Evolutionary conservation across 176 grass and related monocot genomes (phyloP).

Genomic region (Avena insularis): DNA sequence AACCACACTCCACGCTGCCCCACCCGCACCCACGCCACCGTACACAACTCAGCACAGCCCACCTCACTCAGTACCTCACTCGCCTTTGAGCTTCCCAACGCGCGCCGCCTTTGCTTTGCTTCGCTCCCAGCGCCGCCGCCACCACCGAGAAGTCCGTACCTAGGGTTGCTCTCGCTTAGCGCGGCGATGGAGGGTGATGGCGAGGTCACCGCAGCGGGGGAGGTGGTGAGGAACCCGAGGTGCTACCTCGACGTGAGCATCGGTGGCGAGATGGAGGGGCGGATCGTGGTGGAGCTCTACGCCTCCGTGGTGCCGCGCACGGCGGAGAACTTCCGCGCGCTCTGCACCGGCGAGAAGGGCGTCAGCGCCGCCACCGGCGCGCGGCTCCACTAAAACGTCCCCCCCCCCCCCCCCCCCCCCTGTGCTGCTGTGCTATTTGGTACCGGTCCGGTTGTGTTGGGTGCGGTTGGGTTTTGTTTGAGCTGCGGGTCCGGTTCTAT

Average conservation of each 20-base stretch:
- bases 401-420: not conserved
- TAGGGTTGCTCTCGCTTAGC: slow-evolving; percentile 37
- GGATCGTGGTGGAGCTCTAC: slow-evolving; percentile 88
- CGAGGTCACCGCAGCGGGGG: slow-evolving; percentile 31
- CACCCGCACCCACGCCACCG: slow-evolving; percentile 4
- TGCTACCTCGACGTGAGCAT: slow-evolving; percentile 91
- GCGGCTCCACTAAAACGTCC: slow-evolving; percentile 84
- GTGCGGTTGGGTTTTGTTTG: not conserved
- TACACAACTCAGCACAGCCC: slow-evolving; percentile 16
- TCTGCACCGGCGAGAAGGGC: slow-evolving; percentile 94
- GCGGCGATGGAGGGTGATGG: slow-evolving; percentile 48
- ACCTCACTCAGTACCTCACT: not conserved
- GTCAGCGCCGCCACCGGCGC: slow-evolving; percentile 57
- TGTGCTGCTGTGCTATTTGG: not conserved
- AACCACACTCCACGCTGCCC: slow-evolving; percentile 17
- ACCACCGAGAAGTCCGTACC: slow-evolving; percentile 2
- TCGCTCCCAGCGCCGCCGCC: slow-evolving; percentile 24
- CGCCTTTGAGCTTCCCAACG: slow-evolving; percentile 42
- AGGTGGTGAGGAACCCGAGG: slow-evolving; percentile 57
- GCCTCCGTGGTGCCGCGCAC: slow-evolving; percentile 67
- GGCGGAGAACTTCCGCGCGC: slow-evolving; percentile 94
- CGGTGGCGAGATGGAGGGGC: slow-evolving; percentile 83
- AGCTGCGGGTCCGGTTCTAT: not conserved
- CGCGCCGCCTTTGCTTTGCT: not conserved
- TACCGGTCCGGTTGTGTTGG: not conserved